Base-by-base conservation (phyloP, 805 yeast genomes). In the Kazachstania bromeliacearum region DNA sequence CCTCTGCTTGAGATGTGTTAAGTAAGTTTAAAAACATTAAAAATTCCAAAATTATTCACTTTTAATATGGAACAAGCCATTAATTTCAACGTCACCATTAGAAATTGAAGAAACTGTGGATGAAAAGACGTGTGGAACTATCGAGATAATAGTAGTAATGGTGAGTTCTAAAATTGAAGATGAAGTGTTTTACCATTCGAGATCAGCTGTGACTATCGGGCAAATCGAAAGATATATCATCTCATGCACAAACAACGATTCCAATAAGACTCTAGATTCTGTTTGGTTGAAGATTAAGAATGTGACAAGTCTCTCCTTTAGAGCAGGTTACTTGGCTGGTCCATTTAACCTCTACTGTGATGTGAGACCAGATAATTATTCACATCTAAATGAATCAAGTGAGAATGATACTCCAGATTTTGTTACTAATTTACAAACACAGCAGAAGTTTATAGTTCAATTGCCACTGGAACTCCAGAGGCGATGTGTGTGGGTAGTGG, bases 291-390 rank as follows among this genome's bases (percentile, higher is more conserved):
- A 70, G 41, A 62, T 82, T n/a, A 71, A 71, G 44, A 82, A 82
- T 51, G 64, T 61, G 3, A 85, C 80, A 46, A 72, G 45, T 7
- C 16, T 50, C 15, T 45, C 61, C 0, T 47, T 47, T 32, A 55
- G 88, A 35, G 88, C 92, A 0, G 85, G 87, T 0, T 78, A 73
- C 46, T 55, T 83, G 18, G 72, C 81, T 37, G 94, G 89, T 0
- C 94, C 94, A 0, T 81, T 71, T 46, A 66, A 75, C 7, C 47
- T 83, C 1, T 83, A 82, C 50, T 80, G 75, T 28, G 92, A 83
- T 57, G 73, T 84, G 24, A 59, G 74, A 34, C 57, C 75, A 0
- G 64, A 54, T 2, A 78, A 72, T 6, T 83, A 68, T 47, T 63
- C 71, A 32, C 74, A 68, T 38, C 55, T 67, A 4, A 55, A 66